Conservation (phyloP, 495 filamentous ascomycete genomes). For the Xylaria curta region DNA sequence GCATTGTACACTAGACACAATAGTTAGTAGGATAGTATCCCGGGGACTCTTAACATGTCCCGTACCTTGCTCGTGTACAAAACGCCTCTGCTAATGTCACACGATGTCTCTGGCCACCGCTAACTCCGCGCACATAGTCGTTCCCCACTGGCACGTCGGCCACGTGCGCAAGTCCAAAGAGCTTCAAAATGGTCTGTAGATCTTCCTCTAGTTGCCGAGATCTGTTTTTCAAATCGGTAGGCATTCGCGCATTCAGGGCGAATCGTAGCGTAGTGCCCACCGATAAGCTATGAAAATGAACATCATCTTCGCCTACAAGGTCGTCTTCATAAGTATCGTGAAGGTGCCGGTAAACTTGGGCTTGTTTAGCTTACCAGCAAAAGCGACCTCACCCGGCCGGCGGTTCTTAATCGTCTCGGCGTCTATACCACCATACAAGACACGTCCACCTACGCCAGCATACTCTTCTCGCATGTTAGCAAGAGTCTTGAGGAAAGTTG, state of each 20-base stretch:
- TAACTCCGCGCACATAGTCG: slow-evolving; percentile 77
- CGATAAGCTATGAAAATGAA: slow-evolving; percentile 3
- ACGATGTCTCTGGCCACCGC: slow-evolving; percentile 66
- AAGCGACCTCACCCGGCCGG: neutral
- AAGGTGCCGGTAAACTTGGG: neutral
- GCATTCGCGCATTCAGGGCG: neutral
- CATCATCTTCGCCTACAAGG: neutral
- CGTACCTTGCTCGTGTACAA: slow-evolving; percentile 54
- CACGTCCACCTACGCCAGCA: neutral
- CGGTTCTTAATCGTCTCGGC: neutral
- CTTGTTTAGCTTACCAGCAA: neutral
- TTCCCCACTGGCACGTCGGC: slow-evolving; percentile 85
- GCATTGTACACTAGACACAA: slow-evolving; percentile 44
- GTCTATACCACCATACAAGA: neutral
- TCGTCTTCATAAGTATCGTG: neutral
- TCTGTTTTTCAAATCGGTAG: neutral
- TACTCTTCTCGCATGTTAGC: slow-evolving; percentile 75
- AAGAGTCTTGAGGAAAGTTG: slow-evolving; percentile 80
- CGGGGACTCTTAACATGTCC: neutral
- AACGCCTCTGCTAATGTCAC: slow-evolving; percentile 62
- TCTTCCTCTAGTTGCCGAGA: neutral
- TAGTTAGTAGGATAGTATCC: neutral
- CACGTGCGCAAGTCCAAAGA: slow-evolving; percentile 70
- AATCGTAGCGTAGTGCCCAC: neutral
- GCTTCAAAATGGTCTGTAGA: slow-evolving; percentile 46